Percentiles rank a stretch among this genome's conserved stretches.
phyloP scores from a whole-genome alignment of 2,329 filamentous ascomycete genomes.

The Gaeumannomyces tritici region DNA sequence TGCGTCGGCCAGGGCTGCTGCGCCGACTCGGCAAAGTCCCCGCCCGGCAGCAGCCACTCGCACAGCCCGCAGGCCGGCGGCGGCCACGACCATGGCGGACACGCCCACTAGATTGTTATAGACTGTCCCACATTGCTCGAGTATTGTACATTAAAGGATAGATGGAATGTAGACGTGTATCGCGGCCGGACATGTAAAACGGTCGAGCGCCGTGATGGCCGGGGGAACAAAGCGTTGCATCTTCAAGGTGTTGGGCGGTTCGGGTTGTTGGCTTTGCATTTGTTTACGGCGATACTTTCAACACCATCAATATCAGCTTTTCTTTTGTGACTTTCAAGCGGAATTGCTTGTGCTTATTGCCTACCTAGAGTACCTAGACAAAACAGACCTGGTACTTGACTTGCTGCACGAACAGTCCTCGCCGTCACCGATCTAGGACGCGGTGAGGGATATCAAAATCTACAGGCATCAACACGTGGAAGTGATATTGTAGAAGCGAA shows the following conservation, averaged over 20 bases:
- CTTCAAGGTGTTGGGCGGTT: not conserved
- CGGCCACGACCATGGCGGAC: constrained; percentile 19
- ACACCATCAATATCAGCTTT: not conserved
- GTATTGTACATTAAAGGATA: not conserved
- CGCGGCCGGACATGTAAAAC: not conserved
- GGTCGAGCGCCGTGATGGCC: not conserved
- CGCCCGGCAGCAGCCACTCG: constrained; percentile 22
- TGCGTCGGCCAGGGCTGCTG: constrained; percentile 38
- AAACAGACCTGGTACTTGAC: too few species aligned
- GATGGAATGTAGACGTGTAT: not conserved
- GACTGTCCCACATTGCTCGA: not conserved
- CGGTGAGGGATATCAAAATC: too few species aligned
- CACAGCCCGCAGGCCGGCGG: constrained; percentile 17
- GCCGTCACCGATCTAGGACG: too few species aligned
- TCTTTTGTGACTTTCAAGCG: not conserved
- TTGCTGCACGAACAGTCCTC: too few species aligned
- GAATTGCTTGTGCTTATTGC: too few species aligned
- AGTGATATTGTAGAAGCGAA: not conserved
- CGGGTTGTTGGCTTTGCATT: not conserved
- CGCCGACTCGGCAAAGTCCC: constrained; percentile 18
- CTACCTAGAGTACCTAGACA: too few species aligned
- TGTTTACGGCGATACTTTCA: not conserved
- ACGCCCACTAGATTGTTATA: not conserved
- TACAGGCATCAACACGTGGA: too few species aligned
- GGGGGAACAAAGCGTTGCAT: not conserved